These are phyloP conservation scores for Penicillium nordicum DNA, from an alignment of 2,329 filamentous ascomycete genomes.

Conservation along the genomic window DNA sequence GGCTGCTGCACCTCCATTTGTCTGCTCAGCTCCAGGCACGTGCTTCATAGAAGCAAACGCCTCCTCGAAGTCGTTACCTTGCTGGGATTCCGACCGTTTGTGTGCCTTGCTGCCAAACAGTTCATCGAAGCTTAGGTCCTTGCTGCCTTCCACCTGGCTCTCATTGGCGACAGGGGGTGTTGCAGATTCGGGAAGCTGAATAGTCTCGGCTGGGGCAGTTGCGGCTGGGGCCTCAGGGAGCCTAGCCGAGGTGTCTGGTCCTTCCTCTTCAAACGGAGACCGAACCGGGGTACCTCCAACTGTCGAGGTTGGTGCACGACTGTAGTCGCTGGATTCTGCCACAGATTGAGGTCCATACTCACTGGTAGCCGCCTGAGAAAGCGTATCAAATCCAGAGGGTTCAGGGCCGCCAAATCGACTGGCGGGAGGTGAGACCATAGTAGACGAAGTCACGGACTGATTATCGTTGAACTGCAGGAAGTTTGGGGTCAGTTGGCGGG, in stretches of 20 bases:
- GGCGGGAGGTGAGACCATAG: conserved; percentile 70
- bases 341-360: conserved; percentile 34
- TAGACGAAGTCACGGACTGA: conserved; percentile 72
- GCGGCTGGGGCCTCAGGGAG: conserved; percentile 21
- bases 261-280: conserved; percentile 39
- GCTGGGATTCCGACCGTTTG: conserved; percentile 45
- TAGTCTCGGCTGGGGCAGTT: conserved; percentile 9
- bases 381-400: conserved; percentile 44
- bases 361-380: conserved; percentile 37
- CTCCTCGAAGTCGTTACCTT: conserved; percentile 47
- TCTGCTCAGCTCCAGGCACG: conserved; percentile 45
- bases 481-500: conserved; percentile 72
- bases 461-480: conserved; percentile 67
- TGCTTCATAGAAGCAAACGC: conserved; percentile 48
- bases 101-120: conserved; percentile 44
- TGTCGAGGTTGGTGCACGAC: conserved; percentile 13
- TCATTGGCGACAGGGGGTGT: conserved; percentile 42
- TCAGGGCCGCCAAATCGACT: conserved; percentile 59
- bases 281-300: conserved; percentile 17
- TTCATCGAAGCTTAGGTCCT: conserved; percentile 46
- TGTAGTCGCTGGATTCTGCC: conserved; percentile 23
- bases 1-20: conserved; percentile 28
- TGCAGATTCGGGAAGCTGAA: conserved; percentile 34
- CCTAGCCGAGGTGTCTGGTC: conserved; percentile 19
- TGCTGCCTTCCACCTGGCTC: conserved; percentile 23